These are phyloP conservation scores for Oemleria cerasiformis DNA, from an alignment of 306 rosid genomes.

Conservation along the genomic window DNA sequence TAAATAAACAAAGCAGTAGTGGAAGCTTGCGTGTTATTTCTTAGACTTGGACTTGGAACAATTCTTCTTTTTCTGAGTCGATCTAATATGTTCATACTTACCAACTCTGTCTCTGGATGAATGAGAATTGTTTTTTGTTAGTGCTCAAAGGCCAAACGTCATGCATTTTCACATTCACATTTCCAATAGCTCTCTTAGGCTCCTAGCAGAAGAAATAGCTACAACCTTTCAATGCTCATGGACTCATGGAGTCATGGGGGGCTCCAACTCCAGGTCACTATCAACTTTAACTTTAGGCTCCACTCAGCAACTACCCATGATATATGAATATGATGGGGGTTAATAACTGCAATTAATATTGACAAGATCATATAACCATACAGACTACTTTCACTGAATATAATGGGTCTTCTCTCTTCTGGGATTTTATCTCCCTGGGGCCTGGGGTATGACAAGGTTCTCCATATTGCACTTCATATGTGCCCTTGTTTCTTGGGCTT, in stretches of 20 bases:
- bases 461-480: too few relatives aligned
- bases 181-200: too few relatives aligned
- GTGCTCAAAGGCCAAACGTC: neutral
- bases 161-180: neutral
- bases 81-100: neutral
- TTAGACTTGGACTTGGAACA: neutral
- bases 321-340: neutral
- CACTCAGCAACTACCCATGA: conserved; percentile 2
- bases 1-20: too few relatives aligned
- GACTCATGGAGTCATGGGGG: too few relatives aligned
- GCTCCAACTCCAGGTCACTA: neutral
- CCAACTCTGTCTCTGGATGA: neutral
- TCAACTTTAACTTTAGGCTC: neutral
- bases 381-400: neutral
- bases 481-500: too few relatives aligned
- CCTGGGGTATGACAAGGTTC: too few relatives aligned
- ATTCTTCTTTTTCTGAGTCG: neutral
- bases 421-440: too few relatives aligned
- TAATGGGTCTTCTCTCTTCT: neutral
- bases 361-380: neutral
- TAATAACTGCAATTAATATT: neutral
- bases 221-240: too few relatives aligned
- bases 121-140: too few relatives aligned
- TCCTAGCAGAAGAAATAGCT: too few relatives aligned
- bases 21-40: neutral